Evolutionary conservation across 768 basidiomycete genomes (phyloP).

Genomic region (Tricholoma flavovirens): DNA sequence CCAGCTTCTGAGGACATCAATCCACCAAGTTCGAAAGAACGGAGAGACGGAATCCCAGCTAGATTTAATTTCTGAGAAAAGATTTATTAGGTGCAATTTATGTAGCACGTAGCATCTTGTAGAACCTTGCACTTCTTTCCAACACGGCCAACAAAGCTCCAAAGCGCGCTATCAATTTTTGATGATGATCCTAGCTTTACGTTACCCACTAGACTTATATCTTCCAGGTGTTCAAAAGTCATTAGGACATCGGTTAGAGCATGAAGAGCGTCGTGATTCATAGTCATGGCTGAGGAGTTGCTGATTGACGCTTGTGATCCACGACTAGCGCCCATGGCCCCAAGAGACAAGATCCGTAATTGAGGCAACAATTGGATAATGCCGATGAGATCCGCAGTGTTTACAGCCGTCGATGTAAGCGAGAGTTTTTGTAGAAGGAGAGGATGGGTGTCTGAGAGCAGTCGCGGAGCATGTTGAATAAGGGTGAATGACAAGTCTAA

Average conservation of each 20-base stretch:
- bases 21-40: slow-evolving; percentile 45
- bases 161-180: slow-evolving; percentile 30
- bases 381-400: slow-evolving; percentile 33
- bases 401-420: slow-evolving; percentile 49
- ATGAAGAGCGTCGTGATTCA: slow-evolving; percentile 45
- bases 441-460: slow-evolving; percentile 9
- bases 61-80: slow-evolving; percentile 49
- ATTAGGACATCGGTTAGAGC: slow-evolving; percentile 38
- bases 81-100: background rate
- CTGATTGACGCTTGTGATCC: slow-evolving; percentile 38
- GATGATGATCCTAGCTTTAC: slow-evolving; percentile 45
- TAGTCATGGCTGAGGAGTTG: slow-evolving; percentile 46
- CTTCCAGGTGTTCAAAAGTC: slow-evolving; percentile 35
- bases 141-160: slow-evolving; percentile 42
- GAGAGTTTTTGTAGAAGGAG: slow-evolving; percentile 53
- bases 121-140: slow-evolving; percentile 56
- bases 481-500: slow-evolving; percentile 64
- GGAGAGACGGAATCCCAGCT: slow-evolving; percentile 44
- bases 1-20: slow-evolving; percentile 32
- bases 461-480: slow-evolving; percentile 33
- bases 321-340: slow-evolving; percentile 48
- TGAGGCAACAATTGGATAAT: slow-evolving; percentile 33
- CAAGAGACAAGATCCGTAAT: slow-evolving; percentile 48
- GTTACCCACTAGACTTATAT: slow-evolving; percentile 59
- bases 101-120: background rate